phyloP scores from a whole-genome alignment of 2,329 filamentous ascomycete genomes.

The Fusarium sp. region DNA sequence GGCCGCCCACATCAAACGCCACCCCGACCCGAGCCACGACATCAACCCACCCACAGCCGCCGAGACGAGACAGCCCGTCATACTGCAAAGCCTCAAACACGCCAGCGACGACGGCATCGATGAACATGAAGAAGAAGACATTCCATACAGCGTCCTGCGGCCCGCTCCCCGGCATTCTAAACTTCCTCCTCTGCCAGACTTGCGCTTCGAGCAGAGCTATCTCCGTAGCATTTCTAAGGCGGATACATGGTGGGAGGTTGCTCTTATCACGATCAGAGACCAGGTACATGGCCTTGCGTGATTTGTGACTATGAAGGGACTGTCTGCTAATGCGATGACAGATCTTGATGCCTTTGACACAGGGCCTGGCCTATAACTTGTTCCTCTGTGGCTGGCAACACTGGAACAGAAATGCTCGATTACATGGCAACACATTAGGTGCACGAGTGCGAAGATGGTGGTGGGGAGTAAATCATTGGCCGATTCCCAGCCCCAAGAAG shows the following conservation, averaged over 20 bases:
- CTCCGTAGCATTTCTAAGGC: conserved; percentile 88
- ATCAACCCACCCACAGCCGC: conserved; percentile 85
- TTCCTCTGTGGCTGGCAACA: conserved; percentile 89
- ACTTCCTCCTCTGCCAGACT: conserved; percentile 82
- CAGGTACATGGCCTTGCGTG: conserved; percentile 72
- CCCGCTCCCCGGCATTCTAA: conserved; percentile 64
- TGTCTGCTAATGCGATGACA: conserved; percentile 53
- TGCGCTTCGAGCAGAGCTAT: conserved; percentile 98
- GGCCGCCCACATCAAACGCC: conserved; percentile 81
- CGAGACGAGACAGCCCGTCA: conserved; percentile 64
- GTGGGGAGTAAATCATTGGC: conserved; percentile 96
- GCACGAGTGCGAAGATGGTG: conserved; percentile 90
- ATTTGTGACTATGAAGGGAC: no score
- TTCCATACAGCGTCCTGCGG: conserved; percentile 77
- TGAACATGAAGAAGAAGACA: conserved; percentile 73
- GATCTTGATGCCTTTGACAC: conserved; percentile 88
- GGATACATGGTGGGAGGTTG: conserved; percentile 83
- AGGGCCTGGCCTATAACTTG: conserved; percentile 92
- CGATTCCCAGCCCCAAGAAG: conserved; percentile 65
- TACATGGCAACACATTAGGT: conserved; percentile 84
- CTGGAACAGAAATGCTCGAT: conserved; percentile 85
- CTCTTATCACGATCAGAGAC: conserved; percentile 89
- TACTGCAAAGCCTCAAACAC: conserved; percentile 42
- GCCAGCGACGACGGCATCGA: conserved; percentile 55
- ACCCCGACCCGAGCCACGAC: conserved; percentile 82